Conservation (phyloP, 768 basidiomycete genomes). For the Naganishia vaughanmartiniae region DNA sequence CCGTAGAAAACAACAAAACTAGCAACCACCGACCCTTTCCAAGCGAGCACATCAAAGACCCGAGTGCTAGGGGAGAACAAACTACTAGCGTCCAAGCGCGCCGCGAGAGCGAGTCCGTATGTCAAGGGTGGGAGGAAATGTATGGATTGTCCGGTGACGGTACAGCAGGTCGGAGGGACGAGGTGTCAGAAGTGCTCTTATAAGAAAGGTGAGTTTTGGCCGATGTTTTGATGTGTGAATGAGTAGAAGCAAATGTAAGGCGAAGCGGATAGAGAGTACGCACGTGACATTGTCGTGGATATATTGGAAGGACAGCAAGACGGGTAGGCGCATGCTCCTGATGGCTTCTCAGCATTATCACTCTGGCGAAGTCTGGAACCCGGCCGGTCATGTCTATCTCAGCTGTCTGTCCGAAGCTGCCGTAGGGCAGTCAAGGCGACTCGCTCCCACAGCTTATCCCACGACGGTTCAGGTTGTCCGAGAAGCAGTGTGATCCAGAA, state of each 20-base stretch:
- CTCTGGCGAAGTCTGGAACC: too few relatives aligned
- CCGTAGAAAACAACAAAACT: slow-evolving; percentile 45
- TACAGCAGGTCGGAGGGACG: slow-evolving; percentile 46
- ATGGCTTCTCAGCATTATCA: too few relatives aligned
- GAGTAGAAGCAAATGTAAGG: not conserved
- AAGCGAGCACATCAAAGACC: slow-evolving; percentile 45
- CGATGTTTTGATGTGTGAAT: not conserved
- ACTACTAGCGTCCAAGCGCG: slow-evolving; percentile 44
- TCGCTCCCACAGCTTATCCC: too few relatives aligned
- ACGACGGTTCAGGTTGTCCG: too few relatives aligned
- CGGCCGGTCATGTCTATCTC: too few relatives aligned
- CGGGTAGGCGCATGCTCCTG: too few relatives aligned
- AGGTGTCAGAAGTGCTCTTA: slow-evolving; percentile 52
- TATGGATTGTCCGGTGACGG: slow-evolving; percentile 51
- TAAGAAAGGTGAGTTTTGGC: slow-evolving; percentile 42
- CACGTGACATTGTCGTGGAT: too few relatives aligned
- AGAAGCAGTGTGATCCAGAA: too few relatives aligned
- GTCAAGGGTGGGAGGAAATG: slow-evolving; percentile 47
- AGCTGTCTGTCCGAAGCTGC: too few relatives aligned
- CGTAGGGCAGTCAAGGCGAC: too few relatives aligned
- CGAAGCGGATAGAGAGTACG: too few relatives aligned
- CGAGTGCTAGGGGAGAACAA: slow-evolving; percentile 53
- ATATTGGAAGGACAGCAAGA: too few relatives aligned
- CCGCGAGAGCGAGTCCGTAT: slow-evolving; percentile 40
- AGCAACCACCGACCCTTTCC: slow-evolving; percentile 51